Percentiles rank a stretch among this genome's conserved stretches.
Evolutionary conservation across 2,329 filamentous ascomycete genomes (phyloP).

Genomic region (Scytalidium lignicola): DNA sequence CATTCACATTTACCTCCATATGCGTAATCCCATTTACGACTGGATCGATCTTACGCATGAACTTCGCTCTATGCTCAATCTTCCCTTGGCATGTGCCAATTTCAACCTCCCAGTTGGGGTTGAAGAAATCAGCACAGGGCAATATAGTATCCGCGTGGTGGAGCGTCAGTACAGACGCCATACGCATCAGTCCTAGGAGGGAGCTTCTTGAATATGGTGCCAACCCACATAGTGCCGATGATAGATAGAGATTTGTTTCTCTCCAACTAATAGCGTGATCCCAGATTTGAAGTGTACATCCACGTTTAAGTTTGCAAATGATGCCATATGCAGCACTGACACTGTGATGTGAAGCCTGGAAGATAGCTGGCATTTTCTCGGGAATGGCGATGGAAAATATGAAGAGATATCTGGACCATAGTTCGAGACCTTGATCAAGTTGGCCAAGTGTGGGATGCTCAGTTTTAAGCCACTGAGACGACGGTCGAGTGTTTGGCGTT

Average conservation of each 20-base stretch:
- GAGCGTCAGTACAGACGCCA: slow-evolving; percentile 19
- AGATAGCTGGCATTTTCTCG: slow-evolving; percentile 43
- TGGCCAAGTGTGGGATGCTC: slow-evolving; percentile 40
- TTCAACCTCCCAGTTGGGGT: slow-evolving; percentile 59
- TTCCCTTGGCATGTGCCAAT: slow-evolving; percentile 53
- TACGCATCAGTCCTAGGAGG: slow-evolving; percentile 19
- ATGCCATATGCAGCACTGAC: slow-evolving; percentile 57
- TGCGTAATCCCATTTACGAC: slow-evolving; percentile 62
- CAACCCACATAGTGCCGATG: slow-evolving; percentile 21
- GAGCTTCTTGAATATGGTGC: slow-evolving; percentile 24
- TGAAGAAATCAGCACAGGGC: slow-evolving; percentile 57
- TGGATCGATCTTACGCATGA: slow-evolving; percentile 56
- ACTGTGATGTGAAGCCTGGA: slow-evolving; percentile 59
- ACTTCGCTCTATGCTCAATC: slow-evolving; percentile 51
- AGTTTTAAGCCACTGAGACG: slow-evolving; percentile 39
- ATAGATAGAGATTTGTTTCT: slow-evolving; percentile 33
- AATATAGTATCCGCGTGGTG: slow-evolving; percentile 55
- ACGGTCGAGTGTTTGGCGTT: slow-evolving; percentile 34
- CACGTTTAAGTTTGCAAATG: slow-evolving; percentile 55
- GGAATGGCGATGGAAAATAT: slow-evolving; percentile 42
- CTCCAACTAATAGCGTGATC: slow-evolving; percentile 59
- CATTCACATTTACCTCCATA: slow-evolving; percentile 28
- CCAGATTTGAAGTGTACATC: slow-evolving; percentile 57
- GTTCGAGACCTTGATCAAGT: slow-evolving; percentile 38
- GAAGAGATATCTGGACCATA: slow-evolving; percentile 42